Base-by-base conservation (phyloP, 345 rosid genomes). In the Raphanus raphanistrum region DNA sequence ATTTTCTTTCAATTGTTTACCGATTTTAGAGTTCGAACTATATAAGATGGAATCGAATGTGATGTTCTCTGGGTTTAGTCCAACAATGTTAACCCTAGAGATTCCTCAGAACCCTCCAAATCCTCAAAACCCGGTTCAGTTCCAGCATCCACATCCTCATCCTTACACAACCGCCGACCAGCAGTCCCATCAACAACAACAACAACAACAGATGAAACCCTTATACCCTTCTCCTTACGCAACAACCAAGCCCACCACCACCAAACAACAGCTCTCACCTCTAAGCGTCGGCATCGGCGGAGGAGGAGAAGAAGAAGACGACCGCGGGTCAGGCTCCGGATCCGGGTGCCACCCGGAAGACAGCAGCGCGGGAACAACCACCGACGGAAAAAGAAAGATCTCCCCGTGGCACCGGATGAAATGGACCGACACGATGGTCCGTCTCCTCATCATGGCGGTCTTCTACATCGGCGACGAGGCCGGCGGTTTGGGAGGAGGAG, bases 351-450 rank as follows among this genome's bases (percentile, higher is more conserved):
- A 81, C 75, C 88, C 84, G 0, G 97, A 92, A 17, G 95, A 90
- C 17, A 75, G 76, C 17, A 75, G 76, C 45, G 77, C 78, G 2
- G 86, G 84, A 61, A 90, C 84, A 13, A 10, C 12, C 36, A 8
- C 10, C 45, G 93, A 86, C 58, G 88, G 84, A 4, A 88, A 85
- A 74, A 85, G 85, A 26, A 90, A 86, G 64, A 5, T 82, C 2
- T 91, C 97, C 21, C 97, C 86, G 0, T 95, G 99, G 99, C 98
- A 95, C 63, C 86, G 99, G 48, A 95, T 95, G 99, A 95, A 95
- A 78, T 95, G 99, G 99, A 95, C 98, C 13, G 98, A 93, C 62
- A 71, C 72, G 43, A 95, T 95, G 99, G 99, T 95, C 32, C 86
- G 82, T 77, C 82, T 95, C 11, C 80, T 95, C 13, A 88, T 95